Conservation (phyloP, 331 rosid genomes). For the Dryas integrifolia region DNA sequence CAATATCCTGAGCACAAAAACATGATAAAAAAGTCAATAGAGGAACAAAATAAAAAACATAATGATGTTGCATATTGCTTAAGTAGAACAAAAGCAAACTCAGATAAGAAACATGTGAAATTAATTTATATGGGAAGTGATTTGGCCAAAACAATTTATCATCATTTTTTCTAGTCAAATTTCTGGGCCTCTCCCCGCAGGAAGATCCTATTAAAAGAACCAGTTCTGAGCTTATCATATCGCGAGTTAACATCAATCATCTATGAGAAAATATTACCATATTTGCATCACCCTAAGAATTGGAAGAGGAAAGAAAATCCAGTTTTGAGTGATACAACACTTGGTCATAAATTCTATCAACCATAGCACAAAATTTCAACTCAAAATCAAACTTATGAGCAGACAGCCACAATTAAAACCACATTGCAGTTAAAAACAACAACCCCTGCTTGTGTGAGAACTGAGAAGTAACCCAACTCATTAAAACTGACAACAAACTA, state of each 20-base stretch:
- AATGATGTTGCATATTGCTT: conserved; percentile 1
- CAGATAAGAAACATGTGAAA: not conserved
- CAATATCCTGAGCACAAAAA: conserved; percentile 37
- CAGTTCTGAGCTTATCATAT: not conserved
- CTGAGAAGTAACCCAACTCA: not conserved
- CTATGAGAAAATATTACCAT: not conserved
- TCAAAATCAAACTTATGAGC: not conserved
- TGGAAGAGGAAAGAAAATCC: not conserved
- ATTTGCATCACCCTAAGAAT: not conserved
- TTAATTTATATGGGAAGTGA: not conserved
- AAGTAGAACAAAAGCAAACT: not conserved
- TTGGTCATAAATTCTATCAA: not conserved
- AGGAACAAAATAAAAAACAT: not conserved
- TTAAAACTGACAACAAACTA: not conserved
- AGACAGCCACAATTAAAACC: not conserved
- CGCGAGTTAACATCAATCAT: not conserved
- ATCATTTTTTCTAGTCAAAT: not conserved
- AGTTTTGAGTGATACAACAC: not conserved
- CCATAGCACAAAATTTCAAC: not conserved
- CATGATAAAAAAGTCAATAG: conserved; percentile 14
- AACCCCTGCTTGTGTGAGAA: not conserved
- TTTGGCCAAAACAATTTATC: not conserved
- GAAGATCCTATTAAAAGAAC: not conserved
- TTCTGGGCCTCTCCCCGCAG: not conserved
- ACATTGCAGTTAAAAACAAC: not conserved